Base-by-base conservation (phyloP, 2,329 filamentous ascomycete genomes). In the Penicillium sp. region DNA sequence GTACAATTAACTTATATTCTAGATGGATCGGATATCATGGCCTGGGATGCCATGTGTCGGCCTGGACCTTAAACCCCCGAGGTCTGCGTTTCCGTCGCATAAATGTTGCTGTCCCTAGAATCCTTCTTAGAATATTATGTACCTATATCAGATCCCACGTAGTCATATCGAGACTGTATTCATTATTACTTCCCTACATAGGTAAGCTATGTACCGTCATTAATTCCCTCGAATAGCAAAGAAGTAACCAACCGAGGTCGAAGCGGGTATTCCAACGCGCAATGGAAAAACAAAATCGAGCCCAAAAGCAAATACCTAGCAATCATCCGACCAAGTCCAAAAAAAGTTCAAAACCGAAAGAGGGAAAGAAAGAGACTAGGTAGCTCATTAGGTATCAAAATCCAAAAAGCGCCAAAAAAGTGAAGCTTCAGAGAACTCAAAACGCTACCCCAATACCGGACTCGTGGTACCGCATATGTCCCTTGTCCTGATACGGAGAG, bases 371-470 rank as follows among this genome's bases (percentile, higher is more conserved):
- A 8, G 13, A 21, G 24, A 39, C n/a, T 7, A 8, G 15, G 9
- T 3, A n/a, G 35, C 7, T n/a, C 6, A 35, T 7, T 17, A 41
- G 41, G 6, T 24, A 24, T 24, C 15, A n/a, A 32, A 39, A 45
- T 28, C 24, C 7, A 8, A 10, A 5, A 35, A 26, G 1, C 3
- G 9, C 6, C 28, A 21, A 39, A 33, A 35, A 35, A 10, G n/a
- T 22, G 3, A 34, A 45, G 31, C 3, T n/a, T 19, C 15, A 24
- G 6, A 19, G 8, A 24, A 48, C 19, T 59, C 55, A 69, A 49
- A 65, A 68, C 6, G 66, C 65, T 28, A 68, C 17, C 12, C 66
- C 65, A 34, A 69, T 61, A 15, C 56, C 46, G 3, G 63, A 58
- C 10, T 58, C 56, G n/a, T 57, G 55, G 47, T 61, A 57, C 22